Percentiles rank a stretch among this genome's conserved stretches.
phyloP scores from a whole-genome alignment of 2,329 filamentous ascomycete genomes.

The Trichoderma sp. region DNA sequence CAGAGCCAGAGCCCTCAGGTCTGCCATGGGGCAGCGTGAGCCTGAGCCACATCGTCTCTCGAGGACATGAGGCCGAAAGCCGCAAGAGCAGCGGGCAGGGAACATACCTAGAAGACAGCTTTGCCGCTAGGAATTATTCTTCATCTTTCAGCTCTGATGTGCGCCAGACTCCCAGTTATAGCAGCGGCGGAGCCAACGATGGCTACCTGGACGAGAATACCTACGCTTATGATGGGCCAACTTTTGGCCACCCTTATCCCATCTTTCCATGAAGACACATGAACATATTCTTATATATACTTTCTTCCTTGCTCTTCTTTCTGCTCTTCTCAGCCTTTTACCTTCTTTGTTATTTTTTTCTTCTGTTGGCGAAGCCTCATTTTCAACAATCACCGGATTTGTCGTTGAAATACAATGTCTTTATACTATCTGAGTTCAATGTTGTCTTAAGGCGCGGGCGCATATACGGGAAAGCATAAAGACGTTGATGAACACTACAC shows the following conservation, averaged over 20 bases:
- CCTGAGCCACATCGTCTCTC: slow-evolving; percentile 52
- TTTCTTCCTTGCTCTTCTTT: not conserved
- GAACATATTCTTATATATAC: not conserved
- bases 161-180: slow-evolving; percentile 33
- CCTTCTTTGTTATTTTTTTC: not conserved
- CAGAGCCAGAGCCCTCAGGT: slow-evolving; percentile 55
- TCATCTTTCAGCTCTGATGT: slow-evolving; percentile 25
- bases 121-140: slow-evolving; percentile 30
- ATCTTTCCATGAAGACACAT: not conserved
- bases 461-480: not conserved
- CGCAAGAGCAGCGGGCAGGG: slow-evolving; percentile 41
- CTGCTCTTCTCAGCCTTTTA: not conserved
- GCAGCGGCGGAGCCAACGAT: slow-evolving; percentile 35
- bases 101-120: slow-evolving; percentile 37
- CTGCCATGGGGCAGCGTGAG: slow-evolving; percentile 71
- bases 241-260: slow-evolving; percentile 1
- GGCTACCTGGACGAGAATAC: slow-evolving; percentile 31
- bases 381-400: not conserved
- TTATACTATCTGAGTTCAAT: not conserved
- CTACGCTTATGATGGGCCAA: slow-evolving; percentile 27
- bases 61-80: slow-evolving; percentile 50
- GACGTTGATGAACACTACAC: not conserved
- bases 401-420: not conserved
- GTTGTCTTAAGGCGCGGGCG: not conserved
- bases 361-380: not conserved